Base-by-base conservation (phyloP, 177 flowering plant genomes). In the Tripterygium wilfordii region DNA sequence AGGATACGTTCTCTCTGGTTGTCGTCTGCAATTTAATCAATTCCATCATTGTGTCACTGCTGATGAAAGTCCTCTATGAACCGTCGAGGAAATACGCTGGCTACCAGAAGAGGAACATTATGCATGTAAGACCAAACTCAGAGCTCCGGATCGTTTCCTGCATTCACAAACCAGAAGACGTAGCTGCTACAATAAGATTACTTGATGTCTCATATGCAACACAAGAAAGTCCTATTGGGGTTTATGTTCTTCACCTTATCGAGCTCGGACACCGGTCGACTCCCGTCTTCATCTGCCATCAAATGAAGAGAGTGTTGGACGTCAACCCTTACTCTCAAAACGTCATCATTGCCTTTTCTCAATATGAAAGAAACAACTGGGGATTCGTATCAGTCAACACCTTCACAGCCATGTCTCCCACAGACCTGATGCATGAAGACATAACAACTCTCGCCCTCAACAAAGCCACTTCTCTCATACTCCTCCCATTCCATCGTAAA, bases 251-350 rank as follows among this genome's bases (percentile, higher is more conserved):
- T 18, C 78, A 75, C 51, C 61, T 70, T 1, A 36, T 75, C 3
- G 53, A 75, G 56, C 62, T 78, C 10, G 45, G 43, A 0, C 77
- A 72, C 2, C 68, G 68, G 2, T 51, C 63, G 23, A 49, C 60
- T 1, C 75, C 82, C 0, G 9, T 68, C 49, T 45, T 77, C 46
- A 67, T 77, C 10, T 42, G 69, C 45, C 75, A 77, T 51, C 22
- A 47, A n/a, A 16, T 24, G 14, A 38, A 46, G 26, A 45, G 24
- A 1, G 31, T 22, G 3, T 0, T 49, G 15, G 27, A 47, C 4
- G 20, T 31, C 3, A 4, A 16, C 4, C 42, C 58, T 2, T 27
- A 45, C 29, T 68, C 76, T 1, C 46, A 71, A 0, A 63, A 63
- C 6, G 48, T 77, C 9, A 21, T 73, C 24, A 25, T 24, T 10